Percentiles rank a stretch among this genome's conserved stretches.
Conservation (phyloP, 805 yeast genomes). For the Ogataea glucozyma region DNA sequence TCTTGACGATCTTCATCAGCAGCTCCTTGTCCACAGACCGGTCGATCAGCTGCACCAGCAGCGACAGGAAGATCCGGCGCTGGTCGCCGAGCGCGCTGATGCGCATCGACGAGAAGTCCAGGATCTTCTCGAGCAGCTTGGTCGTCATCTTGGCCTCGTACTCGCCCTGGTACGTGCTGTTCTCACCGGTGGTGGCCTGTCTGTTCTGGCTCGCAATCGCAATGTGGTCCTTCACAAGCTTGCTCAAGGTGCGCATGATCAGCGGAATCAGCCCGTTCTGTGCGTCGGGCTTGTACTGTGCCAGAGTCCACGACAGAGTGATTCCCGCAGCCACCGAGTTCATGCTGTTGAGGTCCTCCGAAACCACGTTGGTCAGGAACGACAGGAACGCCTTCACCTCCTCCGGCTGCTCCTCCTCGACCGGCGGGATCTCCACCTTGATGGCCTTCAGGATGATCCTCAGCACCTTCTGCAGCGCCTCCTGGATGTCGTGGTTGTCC, state of each 20-base stretch:
- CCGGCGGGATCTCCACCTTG: conserved; percentile 41
- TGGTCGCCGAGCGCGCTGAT: conserved; percentile 91
- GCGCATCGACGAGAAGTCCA: conserved; percentile 76
- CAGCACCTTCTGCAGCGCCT: conserved; percentile 74
- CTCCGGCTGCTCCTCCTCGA: conserved; percentile 58
- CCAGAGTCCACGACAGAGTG: conserved; percentile 77
- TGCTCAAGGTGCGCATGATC: conserved; percentile 84
- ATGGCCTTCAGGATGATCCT: conserved; percentile 69
- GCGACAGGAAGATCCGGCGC: conserved; percentile 80
- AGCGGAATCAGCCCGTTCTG: conserved; percentile 75
- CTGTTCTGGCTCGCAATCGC: conserved; percentile 54
- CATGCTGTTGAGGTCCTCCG: conserved; percentile 71
- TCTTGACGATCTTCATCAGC: conserved; percentile 68
- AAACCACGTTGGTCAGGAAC: conserved; percentile 63
- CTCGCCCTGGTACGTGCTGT: conserved; percentile 40
- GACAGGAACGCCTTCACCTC: conserved; percentile 63
- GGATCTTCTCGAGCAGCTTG: conserved; percentile 68
- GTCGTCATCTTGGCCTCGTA: conserved; percentile 82
- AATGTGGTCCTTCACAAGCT: conserved; percentile 84
- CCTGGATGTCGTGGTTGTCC: conserved; percentile 85
- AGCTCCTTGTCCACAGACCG: conserved; percentile 78
- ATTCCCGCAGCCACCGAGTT: conserved; percentile 87
- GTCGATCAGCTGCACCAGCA: conserved; percentile 88
- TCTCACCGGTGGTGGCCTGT: conserved; percentile 28
- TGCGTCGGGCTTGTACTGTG: conserved; percentile 68